Evolutionary conservation across 2,329 filamentous ascomycete species (phyloP), one percentile per base, ranked within the genome.

Genomic region (Diaporthe citrichinensis): DNA sequence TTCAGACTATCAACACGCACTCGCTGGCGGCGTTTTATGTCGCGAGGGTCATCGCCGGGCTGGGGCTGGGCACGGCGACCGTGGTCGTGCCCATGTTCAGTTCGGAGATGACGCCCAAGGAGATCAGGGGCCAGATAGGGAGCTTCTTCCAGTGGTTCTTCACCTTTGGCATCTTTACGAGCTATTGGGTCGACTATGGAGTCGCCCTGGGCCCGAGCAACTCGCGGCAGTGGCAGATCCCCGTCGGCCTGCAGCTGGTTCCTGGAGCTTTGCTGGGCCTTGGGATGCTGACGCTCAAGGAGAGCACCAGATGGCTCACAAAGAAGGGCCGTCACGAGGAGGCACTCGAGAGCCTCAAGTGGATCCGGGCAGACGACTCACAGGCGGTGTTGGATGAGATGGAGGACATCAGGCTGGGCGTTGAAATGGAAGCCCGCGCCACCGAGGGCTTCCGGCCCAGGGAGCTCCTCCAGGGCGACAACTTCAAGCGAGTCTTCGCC

Each of bases 181-280:
- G 81, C 49, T 85, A 87, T 79, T 86, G 86, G 83, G 78, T 89
- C 31, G 86, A 88, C 75, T 89, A 89, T 72, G 88, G 82, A 7
- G 87, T 88, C 8, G 49, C 75, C 25, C 51, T 74, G 36, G 75
- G 73, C 44, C 49, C 55, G n/a, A 74, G 78, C n/a, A 79, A 83
- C 55, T 77, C 86, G 0, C 80, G 80, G 2, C 88, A 91, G 81
- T 91, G 89, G 90, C 89, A 90, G 80, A 85, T 90, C 39, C 89
- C 89, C 1, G 85, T 91, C 72, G 88, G 87, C 0, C 81, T 90
- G 5, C 88, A 90, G 77, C 82, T 90, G 9, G 80, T 87, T 0
- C 87, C 87, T 0, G 87, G 86, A 0, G 85, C 81, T 1, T 76
- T 89, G 0, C 85, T 90, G 62, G 87, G 86, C 0, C 71, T 88